Percentiles rank a stretch among this genome's conserved stretches.
phyloP scores from a whole-genome alignment of 2,329 filamentous ascomycete genomes.

The Xylogone sp. region DNA sequence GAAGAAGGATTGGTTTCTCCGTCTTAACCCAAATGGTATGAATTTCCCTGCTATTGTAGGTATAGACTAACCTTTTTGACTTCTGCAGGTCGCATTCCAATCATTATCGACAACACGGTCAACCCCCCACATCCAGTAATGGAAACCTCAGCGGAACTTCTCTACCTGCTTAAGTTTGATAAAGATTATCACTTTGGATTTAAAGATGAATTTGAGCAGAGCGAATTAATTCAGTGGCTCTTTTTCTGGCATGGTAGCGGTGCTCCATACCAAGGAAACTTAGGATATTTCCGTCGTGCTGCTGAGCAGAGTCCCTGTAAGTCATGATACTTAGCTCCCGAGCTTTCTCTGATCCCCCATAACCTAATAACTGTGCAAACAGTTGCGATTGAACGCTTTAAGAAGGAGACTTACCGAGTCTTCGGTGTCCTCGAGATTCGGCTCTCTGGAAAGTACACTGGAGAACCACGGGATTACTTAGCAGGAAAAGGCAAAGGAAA shows the following conservation, averaged over 20 bases:
- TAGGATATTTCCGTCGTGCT: slow-evolving; percentile 32
- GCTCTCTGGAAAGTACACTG: slow-evolving; percentile 46
- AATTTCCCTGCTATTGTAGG: slow-evolving; percentile 17
- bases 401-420: slow-evolving; percentile 47
- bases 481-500: slow-evolving; percentile 51
- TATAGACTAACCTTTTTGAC: too few species aligned
- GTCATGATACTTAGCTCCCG: slow-evolving; percentile 7
- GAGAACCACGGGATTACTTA: slow-evolving; percentile 45
- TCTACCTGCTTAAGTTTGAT: slow-evolving; percentile 50
- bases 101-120: slow-evolving; percentile 46
- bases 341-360: slow-evolving; percentile 1
- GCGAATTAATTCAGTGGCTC: slow-evolving; percentile 46
- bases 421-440: slow-evolving; percentile 53
- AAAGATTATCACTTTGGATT: slow-evolving; percentile 47
- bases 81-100: slow-evolving; percentile 43
- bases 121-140: slow-evolving; percentile 46
- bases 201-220: slow-evolving; percentile 45
- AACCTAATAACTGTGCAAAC: neutral
- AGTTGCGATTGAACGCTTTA: slow-evolving; percentile 46
- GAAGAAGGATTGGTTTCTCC: slow-evolving; percentile 52
- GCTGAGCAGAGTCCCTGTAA: slow-evolving; percentile 43
- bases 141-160: slow-evolving; percentile 48
- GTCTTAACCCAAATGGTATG: slow-evolving; percentile 40
- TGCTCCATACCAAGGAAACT: slow-evolving; percentile 39
- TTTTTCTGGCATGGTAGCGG: slow-evolving; percentile 50